Percentiles rank a stretch among this genome's conserved stretches.
These are phyloP conservation scores for Ustilago nuda DNA, from an alignment of 1,284 basidiomycete genomes.

Conservation along the genomic window DNA sequence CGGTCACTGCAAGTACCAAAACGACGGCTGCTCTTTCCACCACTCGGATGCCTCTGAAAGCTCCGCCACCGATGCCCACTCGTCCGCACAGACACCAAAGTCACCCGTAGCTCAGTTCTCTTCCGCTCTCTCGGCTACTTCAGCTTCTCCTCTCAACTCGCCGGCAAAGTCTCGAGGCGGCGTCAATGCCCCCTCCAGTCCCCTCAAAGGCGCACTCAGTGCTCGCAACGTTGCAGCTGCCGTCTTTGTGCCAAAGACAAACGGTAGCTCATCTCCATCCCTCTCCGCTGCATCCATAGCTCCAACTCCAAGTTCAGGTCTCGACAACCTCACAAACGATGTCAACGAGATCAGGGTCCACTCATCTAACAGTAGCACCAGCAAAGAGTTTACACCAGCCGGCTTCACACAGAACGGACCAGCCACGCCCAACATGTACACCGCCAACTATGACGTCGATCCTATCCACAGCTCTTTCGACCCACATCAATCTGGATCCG, in stretches of 20 bases:
- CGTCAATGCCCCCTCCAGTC: slow-evolving; percentile 31
- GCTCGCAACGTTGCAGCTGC: slow-evolving; percentile 58
- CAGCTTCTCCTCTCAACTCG: slow-evolving; percentile 23
- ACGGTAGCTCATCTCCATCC: slow-evolving; percentile 39
- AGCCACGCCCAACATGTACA: slow-evolving; percentile 35
- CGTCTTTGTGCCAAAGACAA: slow-evolving; percentile 62
- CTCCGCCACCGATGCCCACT: slow-evolving; percentile 4
- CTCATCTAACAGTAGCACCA: slow-evolving; percentile 10
- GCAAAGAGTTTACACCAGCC: slow-evolving; percentile 24
- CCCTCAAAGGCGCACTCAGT: slow-evolving; percentile 52
- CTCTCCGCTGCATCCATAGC: slow-evolving; percentile 22
- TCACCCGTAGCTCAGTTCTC: slow-evolving; percentile 29
- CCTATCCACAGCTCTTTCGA: slow-evolving; percentile 37
- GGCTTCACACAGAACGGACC: slow-evolving; percentile 26
- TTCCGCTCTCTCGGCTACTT: slow-evolving; percentile 24
- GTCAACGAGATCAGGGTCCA: slow-evolving; percentile 36
- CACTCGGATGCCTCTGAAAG: slow-evolving; percentile 18
- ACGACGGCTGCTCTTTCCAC: slow-evolving; percentile 48
- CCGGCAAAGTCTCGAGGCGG: slow-evolving; percentile 28
- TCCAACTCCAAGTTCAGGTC: slow-evolving; percentile 13
- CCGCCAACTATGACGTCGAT: slow-evolving; percentile 25
- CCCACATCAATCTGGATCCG: slow-evolving; percentile 16
- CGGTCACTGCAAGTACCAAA: slow-evolving; percentile 52
- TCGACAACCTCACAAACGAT: slow-evolving; percentile 26
- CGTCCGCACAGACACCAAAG: slow-evolving; percentile 16